Evolutionary conservation across 768 basidiomycete genomes (phyloP), one percentile per base, ranked within the genome.

Genomic region (Suillus decipiens): DNA sequence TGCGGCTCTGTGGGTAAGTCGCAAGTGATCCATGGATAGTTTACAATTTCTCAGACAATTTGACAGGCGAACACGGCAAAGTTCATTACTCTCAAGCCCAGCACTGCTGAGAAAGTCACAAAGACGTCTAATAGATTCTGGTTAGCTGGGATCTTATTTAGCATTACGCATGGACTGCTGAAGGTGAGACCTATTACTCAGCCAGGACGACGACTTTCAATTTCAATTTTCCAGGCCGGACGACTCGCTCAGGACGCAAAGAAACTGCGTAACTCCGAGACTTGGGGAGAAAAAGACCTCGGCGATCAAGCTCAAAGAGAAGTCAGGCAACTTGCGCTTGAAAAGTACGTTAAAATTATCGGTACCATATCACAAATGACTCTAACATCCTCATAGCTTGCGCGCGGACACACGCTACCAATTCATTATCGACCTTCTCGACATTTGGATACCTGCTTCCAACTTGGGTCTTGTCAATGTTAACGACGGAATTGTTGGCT

Each of bases 391-490:
- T 61, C 43, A 45, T 69, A 90, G 88, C 47, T 83, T 89, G 69
- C 86, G 88, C 54, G 80, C 82, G 54, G 86, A 84, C 6, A 82
- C 88, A 36, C 86, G 88, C 34, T 85, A 86, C 66, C 97, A 99
- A 75, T 84, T 99, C 68, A 77, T 89, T 61, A 87, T 92, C 63
- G 97, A 99, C 74, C 71, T 86, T 22, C 80, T 95, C 63, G 97
- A 99, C 73, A 76, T 95, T 63, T 96, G 90, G 88, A 87, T 96
- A 69, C 97, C 97, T 6, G 91, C 94, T 8, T 88, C 89, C 22
- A 89, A 84, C 63, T 82, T 95, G 45, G 92, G 90, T 17, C 78
- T 92, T 59, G 82, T 88, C 66, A 83, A 84, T 67, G 69, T 96
- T 67, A 93, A 90, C 71, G 97, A 99, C 64, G 96, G 96, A 31